Evolutionary conservation across 2,329 filamentous ascomycete genomes (phyloP).

Genomic region (Fusarium pseudocircinatum): DNA sequence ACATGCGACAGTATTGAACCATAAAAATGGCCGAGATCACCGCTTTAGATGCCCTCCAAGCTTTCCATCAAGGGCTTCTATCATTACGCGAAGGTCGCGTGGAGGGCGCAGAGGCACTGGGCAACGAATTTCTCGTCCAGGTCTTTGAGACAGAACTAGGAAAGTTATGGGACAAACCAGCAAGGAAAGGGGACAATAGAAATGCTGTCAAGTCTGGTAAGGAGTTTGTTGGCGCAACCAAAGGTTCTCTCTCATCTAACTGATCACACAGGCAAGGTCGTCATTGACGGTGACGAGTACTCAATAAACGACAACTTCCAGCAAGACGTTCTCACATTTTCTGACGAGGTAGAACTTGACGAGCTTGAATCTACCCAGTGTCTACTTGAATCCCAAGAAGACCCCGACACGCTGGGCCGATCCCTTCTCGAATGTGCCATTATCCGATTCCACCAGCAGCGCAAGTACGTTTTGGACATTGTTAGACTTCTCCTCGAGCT

Average conservation of each 20-base stretch:
- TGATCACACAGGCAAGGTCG: constrained; percentile 74
- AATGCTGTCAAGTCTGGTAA: constrained; percentile 74
- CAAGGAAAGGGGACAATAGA: constrained; percentile 79
- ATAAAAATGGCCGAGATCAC: constrained; percentile 76
- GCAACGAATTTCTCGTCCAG: constrained; percentile 74
- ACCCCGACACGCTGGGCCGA: constrained; percentile 74
- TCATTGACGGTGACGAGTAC: constrained; percentile 77
- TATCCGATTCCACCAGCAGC: constrained; percentile 87
- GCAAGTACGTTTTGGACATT: constrained; percentile 84
- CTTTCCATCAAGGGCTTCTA: constrained; percentile 85
- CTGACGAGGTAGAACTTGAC: constrained; percentile 89
- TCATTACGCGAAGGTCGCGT: constrained; percentile 76
- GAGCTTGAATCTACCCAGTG: constrained; percentile 85
- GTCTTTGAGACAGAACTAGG: constrained; percentile 78
- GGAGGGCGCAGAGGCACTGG: constrained; percentile 70
- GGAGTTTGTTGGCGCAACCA: constrained; percentile 28
- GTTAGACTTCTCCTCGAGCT: constrained; percentile 81
- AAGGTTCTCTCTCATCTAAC: constrained; percentile 18
- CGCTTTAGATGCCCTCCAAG: constrained; percentile 80
- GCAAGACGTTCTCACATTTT: constrained; percentile 80
- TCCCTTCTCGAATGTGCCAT: constrained; percentile 81
- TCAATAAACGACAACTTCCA: constrained; percentile 87
- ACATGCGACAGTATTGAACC: constrained; percentile 58
- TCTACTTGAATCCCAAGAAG: constrained; percentile 77
- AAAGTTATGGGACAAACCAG: constrained; percentile 76